Percentiles rank a stretch among this genome's conserved stretches.
phyloP scores from a whole-genome alignment of 164 flowering plant species.

The Saururus chinensis region DNA sequence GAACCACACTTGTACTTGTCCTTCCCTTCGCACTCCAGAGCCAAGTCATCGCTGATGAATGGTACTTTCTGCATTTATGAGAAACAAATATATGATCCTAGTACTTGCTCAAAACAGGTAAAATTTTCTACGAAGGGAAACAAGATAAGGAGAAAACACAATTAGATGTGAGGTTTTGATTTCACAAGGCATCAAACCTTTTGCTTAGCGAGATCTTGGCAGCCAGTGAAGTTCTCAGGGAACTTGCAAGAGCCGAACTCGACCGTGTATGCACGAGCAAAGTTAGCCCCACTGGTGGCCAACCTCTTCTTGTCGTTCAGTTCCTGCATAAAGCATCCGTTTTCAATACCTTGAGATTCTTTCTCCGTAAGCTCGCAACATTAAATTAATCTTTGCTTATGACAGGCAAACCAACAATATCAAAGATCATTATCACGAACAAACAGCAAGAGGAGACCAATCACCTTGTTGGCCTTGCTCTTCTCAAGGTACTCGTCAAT shows the following conservation, averaged over 20 bases:
- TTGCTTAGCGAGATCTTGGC: constrained; percentile 98
- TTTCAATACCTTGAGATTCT: too few relatives aligned
- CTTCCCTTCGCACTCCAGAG: constrained; percentile 85
- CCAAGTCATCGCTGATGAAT: constrained; percentile 66
- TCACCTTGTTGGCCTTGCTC: constrained; percentile 96
- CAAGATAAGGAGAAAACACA: too few relatives aligned
- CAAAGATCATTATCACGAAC: too few relatives aligned
- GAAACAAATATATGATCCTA: neutral
- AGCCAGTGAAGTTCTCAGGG: constrained; percentile 99
- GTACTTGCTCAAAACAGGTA: too few relatives aligned
- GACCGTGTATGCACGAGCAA: constrained; percentile 89
- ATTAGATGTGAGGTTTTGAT: neutral
- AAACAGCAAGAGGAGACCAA: neutral
- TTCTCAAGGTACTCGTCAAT: constrained; percentile 83
- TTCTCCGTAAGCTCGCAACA: too few relatives aligned
- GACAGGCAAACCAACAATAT: too few relatives aligned
- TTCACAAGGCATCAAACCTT: too few relatives aligned
- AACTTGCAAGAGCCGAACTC: constrained; percentile 91
- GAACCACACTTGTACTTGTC: constrained; percentile 97
- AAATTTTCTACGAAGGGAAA: too few relatives aligned
- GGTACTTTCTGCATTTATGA: constrained; percentile 74
- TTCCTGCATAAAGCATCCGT: constrained; percentile 30
- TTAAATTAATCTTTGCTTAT: too few relatives aligned
- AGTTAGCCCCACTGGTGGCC: constrained; percentile 96
- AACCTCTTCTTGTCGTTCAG: constrained; percentile 95